phyloP scores from a whole-genome alignment of 1,139 yeast genomes.

The Geotrichum macrosporum region DNA sequence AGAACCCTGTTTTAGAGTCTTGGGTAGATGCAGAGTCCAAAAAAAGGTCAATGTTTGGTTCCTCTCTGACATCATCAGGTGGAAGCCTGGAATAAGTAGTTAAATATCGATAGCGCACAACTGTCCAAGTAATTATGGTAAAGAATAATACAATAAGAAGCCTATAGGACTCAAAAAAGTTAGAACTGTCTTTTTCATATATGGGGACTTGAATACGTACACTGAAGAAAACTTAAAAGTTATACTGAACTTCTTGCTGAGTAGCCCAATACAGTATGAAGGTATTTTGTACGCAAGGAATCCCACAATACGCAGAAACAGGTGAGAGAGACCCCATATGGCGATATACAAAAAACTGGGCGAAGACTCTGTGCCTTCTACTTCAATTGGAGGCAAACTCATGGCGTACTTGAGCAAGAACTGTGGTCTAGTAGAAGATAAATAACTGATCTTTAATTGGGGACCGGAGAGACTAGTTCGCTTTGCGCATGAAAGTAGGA shows the following conservation, averaged over 20 bases:
- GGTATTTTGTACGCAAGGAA: slow-evolving; percentile 21
- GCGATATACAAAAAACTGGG: background rate
- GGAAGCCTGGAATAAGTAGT: slow-evolving; percentile 52
- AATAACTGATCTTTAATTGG: too few species aligned
- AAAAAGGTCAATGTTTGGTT: slow-evolving; percentile 44
- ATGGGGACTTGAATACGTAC: slow-evolving; percentile 24
- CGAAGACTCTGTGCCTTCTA: background rate
- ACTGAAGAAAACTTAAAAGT: slow-evolving; percentile 31
- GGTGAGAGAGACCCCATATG: slow-evolving; percentile 17
- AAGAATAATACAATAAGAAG: slow-evolving; percentile 25
- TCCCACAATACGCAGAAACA: slow-evolving; percentile 10
- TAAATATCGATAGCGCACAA: slow-evolving; percentile 48
- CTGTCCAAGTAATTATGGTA: slow-evolving; percentile 35
- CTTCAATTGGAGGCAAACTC: too few species aligned
- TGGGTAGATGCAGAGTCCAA: slow-evolving; percentile 38
- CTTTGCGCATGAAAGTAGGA: too few species aligned
- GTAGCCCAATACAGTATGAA: slow-evolving; percentile 11
- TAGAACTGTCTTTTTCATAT: background rate
- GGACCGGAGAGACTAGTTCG: too few species aligned
- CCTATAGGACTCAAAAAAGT: slow-evolving; percentile 21
- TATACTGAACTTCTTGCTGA: slow-evolving; percentile 29
- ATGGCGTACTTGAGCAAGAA: too few species aligned
- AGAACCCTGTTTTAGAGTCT: slow-evolving; percentile 43
- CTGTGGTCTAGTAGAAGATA: too few species aligned
- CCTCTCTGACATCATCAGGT: slow-evolving; percentile 44